phyloP scores from a whole-genome alignment of 306 rosid species.

The Quercus berberidifolia region DNA sequence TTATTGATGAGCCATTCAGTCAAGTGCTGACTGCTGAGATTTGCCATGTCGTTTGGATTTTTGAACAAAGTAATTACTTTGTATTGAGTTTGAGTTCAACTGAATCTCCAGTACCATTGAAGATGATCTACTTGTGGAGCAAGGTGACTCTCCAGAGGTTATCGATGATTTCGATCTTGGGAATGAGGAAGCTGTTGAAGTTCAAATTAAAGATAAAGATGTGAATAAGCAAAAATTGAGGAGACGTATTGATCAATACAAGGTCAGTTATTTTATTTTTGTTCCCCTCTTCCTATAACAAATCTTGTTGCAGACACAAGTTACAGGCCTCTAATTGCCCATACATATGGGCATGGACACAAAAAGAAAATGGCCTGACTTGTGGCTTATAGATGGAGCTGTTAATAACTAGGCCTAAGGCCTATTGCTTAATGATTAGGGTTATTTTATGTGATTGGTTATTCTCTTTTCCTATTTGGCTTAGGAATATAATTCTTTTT shows the following conservation, averaged over 20 bases:
- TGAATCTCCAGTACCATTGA: constrained; percentile 65
- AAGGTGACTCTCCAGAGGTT: constrained; percentile 68
- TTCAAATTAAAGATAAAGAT: constrained; percentile 68
- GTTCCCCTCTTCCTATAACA: neutral
- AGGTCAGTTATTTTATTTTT: constrained; percentile 33
- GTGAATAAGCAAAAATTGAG: constrained; percentile 66
- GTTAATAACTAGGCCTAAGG: too few species aligned
- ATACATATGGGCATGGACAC: too few species aligned
- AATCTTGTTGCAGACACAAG: too few species aligned
- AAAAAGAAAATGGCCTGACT: too few species aligned
- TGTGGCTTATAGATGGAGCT: too few species aligned
- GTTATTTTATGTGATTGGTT: too few species aligned
- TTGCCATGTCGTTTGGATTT: neutral
- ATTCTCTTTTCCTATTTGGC: too few species aligned
- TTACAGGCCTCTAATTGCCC: too few species aligned
- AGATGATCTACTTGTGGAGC: constrained; percentile 80
- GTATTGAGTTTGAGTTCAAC: neutral
- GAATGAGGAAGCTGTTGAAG: constrained; percentile 66
- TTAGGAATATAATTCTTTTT: too few species aligned
- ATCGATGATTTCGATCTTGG: constrained; percentile 87
- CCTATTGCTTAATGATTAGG: too few species aligned
- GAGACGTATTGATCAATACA: constrained; percentile 62
- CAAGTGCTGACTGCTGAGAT: neutral
- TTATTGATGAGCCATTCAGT: neutral
- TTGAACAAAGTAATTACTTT: neutral